Evolutionary conservation across 768 basidiomycete species (phyloP).

Genomic region (Tremella fuciformis): DNA sequence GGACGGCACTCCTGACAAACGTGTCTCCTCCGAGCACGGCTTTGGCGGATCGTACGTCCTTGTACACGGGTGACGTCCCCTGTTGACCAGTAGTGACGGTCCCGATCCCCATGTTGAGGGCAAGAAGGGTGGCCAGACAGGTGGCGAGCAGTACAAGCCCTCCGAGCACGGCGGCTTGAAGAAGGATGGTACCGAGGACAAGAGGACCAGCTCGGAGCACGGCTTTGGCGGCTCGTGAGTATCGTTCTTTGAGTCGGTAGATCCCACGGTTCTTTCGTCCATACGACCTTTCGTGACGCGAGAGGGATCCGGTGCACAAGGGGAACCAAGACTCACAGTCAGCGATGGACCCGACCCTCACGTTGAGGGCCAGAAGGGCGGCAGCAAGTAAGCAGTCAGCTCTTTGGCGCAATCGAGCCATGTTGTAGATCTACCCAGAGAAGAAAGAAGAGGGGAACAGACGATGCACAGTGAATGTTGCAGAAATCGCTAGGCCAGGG

Average conservation of each 20-base stretch:
- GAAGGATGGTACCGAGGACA: conserved; percentile 48
- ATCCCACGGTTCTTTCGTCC: too few species aligned
- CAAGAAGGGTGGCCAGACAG: conserved; percentile 38
- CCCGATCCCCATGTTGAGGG: conserved; percentile 52
- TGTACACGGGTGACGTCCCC: neutral
- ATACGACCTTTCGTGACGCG: too few species aligned
- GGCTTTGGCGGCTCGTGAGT: conserved; percentile 52
- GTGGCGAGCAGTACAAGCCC: conserved; percentile 46
- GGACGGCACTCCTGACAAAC: conserved; percentile 53
- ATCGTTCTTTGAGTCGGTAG: too few species aligned
- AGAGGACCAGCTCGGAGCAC: conserved; percentile 49
- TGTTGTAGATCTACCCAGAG: too few species aligned
- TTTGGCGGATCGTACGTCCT: conserved; percentile 42
- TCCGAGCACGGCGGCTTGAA: conserved; percentile 51
- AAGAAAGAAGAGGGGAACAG: too few species aligned
- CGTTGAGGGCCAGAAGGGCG: conserved; percentile 49
- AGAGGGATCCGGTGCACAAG: too few species aligned
- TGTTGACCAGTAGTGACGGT: conserved; percentile 29
- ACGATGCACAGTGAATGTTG: too few species aligned
- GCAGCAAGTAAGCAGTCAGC: conserved; percentile 23
- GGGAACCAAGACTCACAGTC: neutral
- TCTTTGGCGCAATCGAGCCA: too few species aligned
- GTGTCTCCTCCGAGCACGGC: conserved; percentile 53
- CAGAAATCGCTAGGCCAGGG: too few species aligned
- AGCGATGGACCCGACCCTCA: conserved; percentile 49